phyloP scores from a whole-genome alignment of 2,329 filamentous ascomycete species.

The Pseudocercospora musae region DNA sequence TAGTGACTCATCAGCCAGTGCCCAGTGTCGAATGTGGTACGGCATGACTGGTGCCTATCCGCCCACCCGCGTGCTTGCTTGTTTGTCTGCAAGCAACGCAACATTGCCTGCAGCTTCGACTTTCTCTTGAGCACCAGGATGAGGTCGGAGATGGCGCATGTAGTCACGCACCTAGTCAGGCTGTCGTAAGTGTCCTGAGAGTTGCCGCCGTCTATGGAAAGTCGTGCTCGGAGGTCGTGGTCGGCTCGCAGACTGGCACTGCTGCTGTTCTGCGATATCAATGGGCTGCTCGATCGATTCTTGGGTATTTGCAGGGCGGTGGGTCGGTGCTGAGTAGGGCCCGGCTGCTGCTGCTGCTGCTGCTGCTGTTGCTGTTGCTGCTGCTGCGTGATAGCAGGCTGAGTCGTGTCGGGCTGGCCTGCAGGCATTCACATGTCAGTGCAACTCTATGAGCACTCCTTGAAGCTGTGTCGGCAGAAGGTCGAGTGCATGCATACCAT shows the following conservation, averaged over 20 bases:
- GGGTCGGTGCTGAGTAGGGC: slow-evolving; percentile 12
- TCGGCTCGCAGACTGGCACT: slow-evolving; percentile 43
- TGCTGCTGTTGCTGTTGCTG: too few relatives aligned
- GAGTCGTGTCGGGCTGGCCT: slow-evolving; percentile 10
- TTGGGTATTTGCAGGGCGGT: slow-evolving; percentile 41
- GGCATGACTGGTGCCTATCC: neutral
- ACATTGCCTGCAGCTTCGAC: neutral
- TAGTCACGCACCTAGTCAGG: slow-evolving; percentile 65
- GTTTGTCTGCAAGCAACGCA: neutral
- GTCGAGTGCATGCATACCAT: neutral
- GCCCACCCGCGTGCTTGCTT: neutral
- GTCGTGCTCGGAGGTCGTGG: slow-evolving; percentile 56
- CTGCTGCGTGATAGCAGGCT: slow-evolving; percentile 13
- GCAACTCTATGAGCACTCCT: too few relatives aligned
- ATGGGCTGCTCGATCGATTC: slow-evolving; percentile 50
- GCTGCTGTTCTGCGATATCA: slow-evolving; percentile 39
- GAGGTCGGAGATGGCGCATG: neutral
- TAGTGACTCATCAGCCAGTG: slow-evolving; percentile 14
- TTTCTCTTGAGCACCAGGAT: neutral
- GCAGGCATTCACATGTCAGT: slow-evolving; percentile 5
- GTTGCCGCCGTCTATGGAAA: slow-evolving; percentile 72
- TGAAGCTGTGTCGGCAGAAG: neutral
- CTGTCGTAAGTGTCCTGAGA: slow-evolving; percentile 62
- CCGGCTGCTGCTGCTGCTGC: slow-evolving; percentile 12
- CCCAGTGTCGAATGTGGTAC: slow-evolving; percentile 7